These are phyloP conservation scores for Erodium maritimum DNA, from an alignment of 345 rosid genomes.

Conservation along the genomic window DNA sequence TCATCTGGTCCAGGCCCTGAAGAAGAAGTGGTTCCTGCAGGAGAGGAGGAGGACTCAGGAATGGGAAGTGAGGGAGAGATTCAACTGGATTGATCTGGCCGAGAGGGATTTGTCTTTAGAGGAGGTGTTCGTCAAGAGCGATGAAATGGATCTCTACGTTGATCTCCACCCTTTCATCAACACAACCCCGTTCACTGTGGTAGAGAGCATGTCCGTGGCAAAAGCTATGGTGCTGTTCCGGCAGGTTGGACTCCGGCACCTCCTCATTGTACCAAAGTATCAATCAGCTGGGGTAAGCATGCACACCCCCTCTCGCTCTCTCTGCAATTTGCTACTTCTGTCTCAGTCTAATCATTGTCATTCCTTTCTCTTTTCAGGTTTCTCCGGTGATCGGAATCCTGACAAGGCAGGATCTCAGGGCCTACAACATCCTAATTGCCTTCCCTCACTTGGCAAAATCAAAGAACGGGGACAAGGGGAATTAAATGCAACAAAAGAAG, in stretches of 20 bases:
- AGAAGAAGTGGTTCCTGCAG: conserved; percentile 69
- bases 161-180: conserved; percentile 89
- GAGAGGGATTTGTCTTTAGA: conserved; percentile 60
- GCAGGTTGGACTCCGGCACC: conserved; percentile 70
- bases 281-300: conserved; percentile 68
- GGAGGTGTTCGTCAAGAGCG: conserved; percentile 47
- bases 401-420: conserved; percentile 77
- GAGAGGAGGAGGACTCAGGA: conserved; percentile 76
- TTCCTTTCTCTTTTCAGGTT: conserved; percentile 23
- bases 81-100: conserved; percentile 67
- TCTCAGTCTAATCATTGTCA: too few relatives aligned
- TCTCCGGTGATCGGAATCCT: conserved; percentile 67
- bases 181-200: conserved; percentile 76
- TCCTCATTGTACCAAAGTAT: conserved; percentile 65
- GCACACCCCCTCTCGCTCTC: too few relatives aligned
- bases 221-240: conserved; percentile 82
- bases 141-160: conserved; percentile 74
- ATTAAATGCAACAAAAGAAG: conserved; percentile 2
- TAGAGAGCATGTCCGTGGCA: conserved; percentile 81
- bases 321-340: too few relatives aligned
- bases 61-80: conserved; percentile 70
- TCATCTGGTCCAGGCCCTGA: conserved; percentile 50
- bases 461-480: conserved; percentile 23
- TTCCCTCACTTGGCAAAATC: conserved; percentile 55
- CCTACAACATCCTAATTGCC: conserved; percentile 53